Base-by-base conservation (phyloP, 169 alveolate species). In the Cryptosporidium viatorum region DNA sequence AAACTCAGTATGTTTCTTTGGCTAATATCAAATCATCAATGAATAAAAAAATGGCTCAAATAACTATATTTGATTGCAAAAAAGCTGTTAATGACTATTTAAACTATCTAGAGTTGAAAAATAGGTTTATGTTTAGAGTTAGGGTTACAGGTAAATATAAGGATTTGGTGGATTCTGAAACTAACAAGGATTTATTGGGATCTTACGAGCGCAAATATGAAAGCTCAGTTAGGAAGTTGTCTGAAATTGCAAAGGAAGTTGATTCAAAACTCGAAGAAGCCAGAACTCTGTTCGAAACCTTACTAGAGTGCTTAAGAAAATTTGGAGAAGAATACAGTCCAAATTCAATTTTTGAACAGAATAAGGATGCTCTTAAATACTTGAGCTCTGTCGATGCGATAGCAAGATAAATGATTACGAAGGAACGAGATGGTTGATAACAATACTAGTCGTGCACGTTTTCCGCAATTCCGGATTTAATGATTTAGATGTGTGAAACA, bases 291-390 rank as follows among this genome's bases (percentile, higher is more conserved):
- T 65, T 65, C 10, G 52, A 65, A 14, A 0, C 10, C 3, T n/a
- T 65, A n/a, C 48, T 65, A 3, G 29, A 31, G 7, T 65, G 71
- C 52, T 9, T 65, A 0, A 1, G 21, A 26, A 1, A 7, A 21
- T 65, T 3, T 14, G 71, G 71, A 10, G 71, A 14, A 14, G 3
- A 1, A 12, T 65, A 35, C 71, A 33, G 71, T 33, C 71, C 71
- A 65, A 26, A 65, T 2, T 2, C 0, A 1, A 65, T 65, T 21
- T 37, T 65, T 21, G 0, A 1, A 29, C 0, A 14, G 1, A 65
- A 65, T 29, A 65, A 65, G 48, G 18, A 14, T 10, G 18, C 2
- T 5, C 71, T 65, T 29, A 65, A 31, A 35, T 33, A 35, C 10
- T 65, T 65, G 16, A 16, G 5, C 31, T 65, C 48, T 0, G 71